Evolutionary conservation across 2,329 filamentous ascomycete species (phyloP).

Genomic region (Knoxdaviesia proteae): DNA sequence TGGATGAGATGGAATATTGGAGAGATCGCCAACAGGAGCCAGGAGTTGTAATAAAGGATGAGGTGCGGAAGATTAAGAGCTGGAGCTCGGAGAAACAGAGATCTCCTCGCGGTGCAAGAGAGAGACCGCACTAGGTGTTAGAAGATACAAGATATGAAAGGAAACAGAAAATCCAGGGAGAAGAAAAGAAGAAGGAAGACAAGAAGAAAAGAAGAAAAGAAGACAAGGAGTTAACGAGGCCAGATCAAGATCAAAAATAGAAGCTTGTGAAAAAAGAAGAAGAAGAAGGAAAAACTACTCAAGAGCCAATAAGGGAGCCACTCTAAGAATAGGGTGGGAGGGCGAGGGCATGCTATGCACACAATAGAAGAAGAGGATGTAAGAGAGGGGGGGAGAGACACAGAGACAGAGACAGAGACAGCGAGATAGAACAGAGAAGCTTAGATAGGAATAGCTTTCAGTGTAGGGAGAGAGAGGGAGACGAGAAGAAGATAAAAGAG

Average conservation of each 20-base stretch:
- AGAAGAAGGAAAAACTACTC: background rate
- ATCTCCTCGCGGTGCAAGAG: no score
- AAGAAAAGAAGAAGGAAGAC: background rate
- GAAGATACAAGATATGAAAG: background rate
- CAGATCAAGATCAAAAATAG: background rate
- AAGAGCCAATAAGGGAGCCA: background rate
- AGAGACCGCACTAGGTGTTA: background rate
- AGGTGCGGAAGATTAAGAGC: no score
- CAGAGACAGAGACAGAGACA: background rate
- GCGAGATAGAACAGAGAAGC: background rate
- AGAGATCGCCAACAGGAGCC: no score
- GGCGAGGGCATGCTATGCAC: background rate
- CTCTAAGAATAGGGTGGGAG: background rate
- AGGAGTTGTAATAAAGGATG: no score
- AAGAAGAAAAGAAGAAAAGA: conserved; percentile 1
- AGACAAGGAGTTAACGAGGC: background rate
- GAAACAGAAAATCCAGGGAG: background rate
- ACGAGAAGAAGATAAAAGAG: background rate
- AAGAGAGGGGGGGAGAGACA: background rate
- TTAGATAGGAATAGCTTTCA: background rate
- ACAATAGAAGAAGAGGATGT: background rate
- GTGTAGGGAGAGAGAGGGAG: background rate
- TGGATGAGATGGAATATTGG: no score
- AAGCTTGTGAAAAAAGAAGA: conserved; percentile 1
- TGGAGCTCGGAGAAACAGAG: no score